A percentile compares a stretch with the other conserved stretches of the same genome.
These are phyloP conservation scores for Candida sp. DNA, from an alignment of 1,139 yeast genomes.

Conservation along the genomic window DNA sequence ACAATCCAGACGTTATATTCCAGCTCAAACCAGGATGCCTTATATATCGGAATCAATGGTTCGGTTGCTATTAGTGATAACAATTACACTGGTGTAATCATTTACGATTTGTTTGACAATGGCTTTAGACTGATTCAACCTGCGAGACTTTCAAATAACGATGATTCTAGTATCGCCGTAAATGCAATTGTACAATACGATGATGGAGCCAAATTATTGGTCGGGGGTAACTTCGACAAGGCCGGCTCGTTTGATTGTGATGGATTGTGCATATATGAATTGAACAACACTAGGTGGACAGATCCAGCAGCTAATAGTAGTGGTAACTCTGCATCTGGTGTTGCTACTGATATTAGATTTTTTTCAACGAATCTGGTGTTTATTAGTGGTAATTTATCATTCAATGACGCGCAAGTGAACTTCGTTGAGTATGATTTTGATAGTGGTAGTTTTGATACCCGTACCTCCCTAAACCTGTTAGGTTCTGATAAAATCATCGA, in stretches of 20 bases:
- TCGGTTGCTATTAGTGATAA: conserved; percentile 25
- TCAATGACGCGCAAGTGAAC: conserved; percentile 27
- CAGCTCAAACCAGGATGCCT: conserved; percentile 27
- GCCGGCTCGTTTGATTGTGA: conserved; percentile 62
- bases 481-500: conserved; percentile 40
- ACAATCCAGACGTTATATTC: conserved; percentile 42
- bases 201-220: conserved; percentile 49
- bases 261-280: conserved; percentile 66
- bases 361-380: conserved; percentile 48
- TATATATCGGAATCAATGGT: conserved; percentile 54
- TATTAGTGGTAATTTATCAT: conserved; percentile 58
- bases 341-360: conserved; percentile 54
- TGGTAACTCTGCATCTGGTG: conserved; percentile 40
- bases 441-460: conserved; percentile 19
- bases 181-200: conserved; percentile 55
- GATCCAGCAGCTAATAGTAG: conserved; percentile 36
- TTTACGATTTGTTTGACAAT: conserved; percentile 45
- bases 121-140: conserved; percentile 47
- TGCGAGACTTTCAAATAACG: conserved; percentile 27
- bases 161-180: conserved; percentile 32
- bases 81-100: conserved; percentile 43
- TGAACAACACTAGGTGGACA: conserved; percentile 54
- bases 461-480: conserved; percentile 19
- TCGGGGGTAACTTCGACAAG: conserved; percentile 72
- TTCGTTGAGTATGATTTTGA: conserved; percentile 56